A percentile compares a stretch with the other conserved stretches of the same genome.
phyloP scores from a whole-genome alignment of 75 land plant species.

The Picea glauca region DNA sequence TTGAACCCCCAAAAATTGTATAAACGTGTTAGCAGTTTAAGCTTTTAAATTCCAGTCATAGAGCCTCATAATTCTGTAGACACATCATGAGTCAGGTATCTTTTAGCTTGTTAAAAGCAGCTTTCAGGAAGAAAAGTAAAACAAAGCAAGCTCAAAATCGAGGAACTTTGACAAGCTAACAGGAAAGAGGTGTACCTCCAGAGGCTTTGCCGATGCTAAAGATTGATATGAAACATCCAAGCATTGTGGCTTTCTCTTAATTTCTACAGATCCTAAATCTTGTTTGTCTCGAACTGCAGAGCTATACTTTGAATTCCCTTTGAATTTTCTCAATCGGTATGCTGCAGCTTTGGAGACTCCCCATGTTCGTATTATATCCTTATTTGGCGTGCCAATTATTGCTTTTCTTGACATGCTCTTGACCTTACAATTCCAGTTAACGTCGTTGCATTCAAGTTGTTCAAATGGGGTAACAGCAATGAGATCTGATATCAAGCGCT shows the following conservation, averaged over 20 bases:
- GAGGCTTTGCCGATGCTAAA: background rate
- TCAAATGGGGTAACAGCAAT: background rate
- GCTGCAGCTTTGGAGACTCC: background rate
- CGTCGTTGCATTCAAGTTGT: background rate
- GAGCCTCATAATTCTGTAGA: background rate
- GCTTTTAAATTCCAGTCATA: too few relatives aligned
- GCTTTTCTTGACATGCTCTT: background rate
- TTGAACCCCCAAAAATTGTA: too few relatives aligned
- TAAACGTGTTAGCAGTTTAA: too few relatives aligned
- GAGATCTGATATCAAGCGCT: conserved; percentile 4
- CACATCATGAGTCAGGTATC: background rate
- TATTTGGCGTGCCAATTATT: background rate
- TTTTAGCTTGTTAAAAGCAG: background rate
- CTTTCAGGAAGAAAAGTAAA: background rate
- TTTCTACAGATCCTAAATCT: background rate
- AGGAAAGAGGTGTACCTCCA: background rate
- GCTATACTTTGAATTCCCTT: background rate
- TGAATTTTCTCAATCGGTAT: background rate
- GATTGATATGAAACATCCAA: background rate
- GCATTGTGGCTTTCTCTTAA: background rate
- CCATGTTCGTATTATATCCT: too few relatives aligned
- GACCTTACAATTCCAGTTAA: background rate
- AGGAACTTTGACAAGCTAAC: background rate
- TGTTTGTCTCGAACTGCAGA: background rate
- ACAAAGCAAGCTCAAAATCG: background rate